phyloP scores from a whole-genome alignment of 2,329 filamentous ascomycete species.

The Stagonosporopsis tanaceti region DNA sequence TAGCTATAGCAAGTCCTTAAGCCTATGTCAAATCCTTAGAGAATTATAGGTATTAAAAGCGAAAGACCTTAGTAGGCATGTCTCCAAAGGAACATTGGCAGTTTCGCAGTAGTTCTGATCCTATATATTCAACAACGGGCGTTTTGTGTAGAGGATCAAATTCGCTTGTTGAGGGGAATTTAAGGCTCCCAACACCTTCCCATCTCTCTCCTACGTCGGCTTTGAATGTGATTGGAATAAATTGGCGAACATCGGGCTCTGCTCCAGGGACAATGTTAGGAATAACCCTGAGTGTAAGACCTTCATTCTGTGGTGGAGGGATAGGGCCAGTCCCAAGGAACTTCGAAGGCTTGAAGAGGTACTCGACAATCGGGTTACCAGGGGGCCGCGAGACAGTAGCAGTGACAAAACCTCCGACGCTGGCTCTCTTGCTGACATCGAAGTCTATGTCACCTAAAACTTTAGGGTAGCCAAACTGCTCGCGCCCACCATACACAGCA shows the following conservation, averaged over 20 bases:
- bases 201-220: not conserved
- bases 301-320: not conserved
- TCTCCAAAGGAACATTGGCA: too few relatives aligned
- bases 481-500: conserved; percentile 7
- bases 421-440: conserved; percentile 10
- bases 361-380: not conserved
- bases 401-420: conserved; percentile 15
- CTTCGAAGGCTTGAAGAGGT: not conserved
- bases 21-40: too few relatives aligned
- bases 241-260: not conserved
- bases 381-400: not conserved
- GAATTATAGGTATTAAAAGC: not conserved
- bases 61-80: too few relatives aligned
- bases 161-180: too few relatives aligned
- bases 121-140: too few relatives aligned
- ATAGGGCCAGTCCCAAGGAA: not conserved
- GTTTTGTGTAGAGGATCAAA: too few relatives aligned
- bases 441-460: conserved; percentile 5
- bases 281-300: not conserved
- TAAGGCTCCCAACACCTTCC: too few relatives aligned
- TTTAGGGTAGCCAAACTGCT: conserved; percentile 12
- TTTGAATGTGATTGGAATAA: not conserved
- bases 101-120: too few relatives aligned
- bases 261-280: not conserved
- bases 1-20: too few relatives aligned